A percentile compares a stretch with the other conserved stretches of the same genome.
Conservation (phyloP, 129 eudicot species). For the Centaurea solstitialis region DNA sequence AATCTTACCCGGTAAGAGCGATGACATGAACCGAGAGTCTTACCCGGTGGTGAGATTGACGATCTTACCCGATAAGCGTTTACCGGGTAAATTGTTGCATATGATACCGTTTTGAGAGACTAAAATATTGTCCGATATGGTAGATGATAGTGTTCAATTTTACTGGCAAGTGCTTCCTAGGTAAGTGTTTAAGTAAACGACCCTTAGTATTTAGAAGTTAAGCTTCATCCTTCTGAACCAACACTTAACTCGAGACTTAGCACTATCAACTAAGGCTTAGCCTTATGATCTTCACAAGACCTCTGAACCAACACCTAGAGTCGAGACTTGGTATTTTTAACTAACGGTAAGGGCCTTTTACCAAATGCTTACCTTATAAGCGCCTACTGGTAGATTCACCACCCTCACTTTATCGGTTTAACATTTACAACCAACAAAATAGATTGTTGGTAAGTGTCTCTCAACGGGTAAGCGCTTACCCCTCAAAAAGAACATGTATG, state of each 20-base stretch:
- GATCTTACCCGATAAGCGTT: too few species aligned
- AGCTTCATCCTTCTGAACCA: neutral
- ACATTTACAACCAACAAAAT: neutral
- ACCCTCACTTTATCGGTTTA: neutral
- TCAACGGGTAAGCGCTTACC: too few species aligned
- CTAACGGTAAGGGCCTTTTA: neutral
- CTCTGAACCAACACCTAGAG: neutral
- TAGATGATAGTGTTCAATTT: too few species aligned
- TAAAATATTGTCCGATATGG: too few species aligned
- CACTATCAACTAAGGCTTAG: neutral
- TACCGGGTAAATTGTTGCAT: too few species aligned
- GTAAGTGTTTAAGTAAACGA: too few species aligned
- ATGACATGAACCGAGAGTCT: too few species aligned
- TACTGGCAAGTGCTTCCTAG: too few species aligned
- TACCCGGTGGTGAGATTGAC: too few species aligned
- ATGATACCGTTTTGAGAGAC: too few species aligned
- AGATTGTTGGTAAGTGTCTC: too few species aligned
- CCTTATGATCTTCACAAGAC: neutral
- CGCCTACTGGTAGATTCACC: neutral
- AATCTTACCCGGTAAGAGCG: too few species aligned
- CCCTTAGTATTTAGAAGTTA: neutral
- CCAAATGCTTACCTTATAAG: neutral
- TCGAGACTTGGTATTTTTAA: neutral
- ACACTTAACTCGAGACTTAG: neutral
- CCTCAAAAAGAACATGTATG: neutral